Evolutionary conservation across 495 filamentous ascomycete genomes (phyloP).

Genomic region (Friedmanniomyces simplex): DNA sequence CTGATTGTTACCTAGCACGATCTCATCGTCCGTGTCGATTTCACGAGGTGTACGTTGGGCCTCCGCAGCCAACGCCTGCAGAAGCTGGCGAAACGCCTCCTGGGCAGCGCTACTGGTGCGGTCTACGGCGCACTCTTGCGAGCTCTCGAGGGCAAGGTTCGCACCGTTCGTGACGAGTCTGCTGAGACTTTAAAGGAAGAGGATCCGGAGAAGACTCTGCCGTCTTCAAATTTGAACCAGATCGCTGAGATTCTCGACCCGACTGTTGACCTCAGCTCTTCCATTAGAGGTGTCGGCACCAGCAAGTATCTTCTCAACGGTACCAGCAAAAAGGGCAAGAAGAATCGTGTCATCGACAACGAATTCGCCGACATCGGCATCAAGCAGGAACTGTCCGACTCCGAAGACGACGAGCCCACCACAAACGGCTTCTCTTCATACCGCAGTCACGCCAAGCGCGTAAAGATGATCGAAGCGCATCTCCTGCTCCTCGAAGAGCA

Average conservation of each 20-base stretch:
- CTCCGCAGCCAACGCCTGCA: slow-evolving; percentile 70
- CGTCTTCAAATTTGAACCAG: slow-evolving; percentile 29
- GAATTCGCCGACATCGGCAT: slow-evolving; percentile 5
- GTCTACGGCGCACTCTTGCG: slow-evolving; percentile 67
- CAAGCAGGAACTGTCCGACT: slow-evolving; percentile 8
- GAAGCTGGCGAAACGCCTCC: slow-evolving; percentile 45
- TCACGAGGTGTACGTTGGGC: slow-evolving; percentile 70
- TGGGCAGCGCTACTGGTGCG: slow-evolving; percentile 54
- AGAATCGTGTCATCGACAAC: neutral
- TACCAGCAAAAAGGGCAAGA: slow-evolving; percentile 1
- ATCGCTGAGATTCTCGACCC: slow-evolving; percentile 31
- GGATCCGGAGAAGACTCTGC: slow-evolving; percentile 35
- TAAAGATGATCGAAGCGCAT: slow-evolving; percentile 60
- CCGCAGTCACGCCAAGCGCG: slow-evolving; percentile 30
- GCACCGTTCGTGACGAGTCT: slow-evolving; percentile 13
- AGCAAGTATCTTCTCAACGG: slow-evolving; percentile 4
- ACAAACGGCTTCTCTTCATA: slow-evolving; percentile 6
- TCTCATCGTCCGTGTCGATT: slow-evolving; percentile 69
- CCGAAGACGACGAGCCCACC: slow-evolving; percentile 7
- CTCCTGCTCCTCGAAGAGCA: slow-evolving; percentile 65
- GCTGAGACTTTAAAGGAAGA: slow-evolving; percentile 23
- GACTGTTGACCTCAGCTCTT: neutral
- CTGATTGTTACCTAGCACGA: slow-evolving; percentile 36
- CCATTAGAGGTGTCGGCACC: neutral
- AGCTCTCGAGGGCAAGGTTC: slow-evolving; percentile 51